These are phyloP conservation scores for Candida alai DNA, from an alignment of 805 yeast genomes.

Conservation along the genomic window DNA sequence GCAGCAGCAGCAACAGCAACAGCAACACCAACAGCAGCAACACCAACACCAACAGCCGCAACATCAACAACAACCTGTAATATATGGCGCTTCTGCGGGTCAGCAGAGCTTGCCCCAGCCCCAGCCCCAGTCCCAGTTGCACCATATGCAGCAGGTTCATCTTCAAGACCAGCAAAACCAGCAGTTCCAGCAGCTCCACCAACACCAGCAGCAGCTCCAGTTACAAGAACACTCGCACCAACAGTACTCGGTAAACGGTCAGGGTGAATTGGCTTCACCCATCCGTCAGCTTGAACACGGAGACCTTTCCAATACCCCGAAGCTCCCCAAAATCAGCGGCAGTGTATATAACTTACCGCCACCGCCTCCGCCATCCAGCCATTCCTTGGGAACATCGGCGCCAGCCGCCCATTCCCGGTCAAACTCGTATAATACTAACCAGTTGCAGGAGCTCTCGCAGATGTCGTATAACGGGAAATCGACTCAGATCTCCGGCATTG, in stretches of 20 bases:
- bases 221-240: too few relatives aligned
- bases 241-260: constrained; percentile 9
- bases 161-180: too few relatives aligned
- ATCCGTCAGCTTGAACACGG: constrained; percentile 16
- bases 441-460: constrained; percentile 1
- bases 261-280: constrained; percentile 41
- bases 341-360: constrained; percentile 24
- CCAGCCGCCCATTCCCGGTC: constrained; percentile 23
- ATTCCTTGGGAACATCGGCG: constrained; percentile 11
- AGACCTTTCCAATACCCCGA: constrained; percentile 24
- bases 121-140: background rate
- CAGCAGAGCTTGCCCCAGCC: too few relatives aligned
- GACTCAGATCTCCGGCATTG: constrained; percentile 12
- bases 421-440: constrained; percentile 22
- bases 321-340: constrained; percentile 27
- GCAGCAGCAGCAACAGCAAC: constrained; percentile 3
- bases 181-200: constrained; percentile 1
- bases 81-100: too few relatives aligned
- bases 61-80: constrained; percentile 2
- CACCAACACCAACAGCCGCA: constrained; percentile 6
- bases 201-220: constrained; percentile 9
- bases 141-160: too few relatives aligned
- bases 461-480: constrained; percentile 8
- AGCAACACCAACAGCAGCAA: constrained; percentile 1
- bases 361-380: constrained; percentile 20